Base-by-base conservation (phyloP, 116 monocot genomes). In the Cymodocea nodosa region DNA sequence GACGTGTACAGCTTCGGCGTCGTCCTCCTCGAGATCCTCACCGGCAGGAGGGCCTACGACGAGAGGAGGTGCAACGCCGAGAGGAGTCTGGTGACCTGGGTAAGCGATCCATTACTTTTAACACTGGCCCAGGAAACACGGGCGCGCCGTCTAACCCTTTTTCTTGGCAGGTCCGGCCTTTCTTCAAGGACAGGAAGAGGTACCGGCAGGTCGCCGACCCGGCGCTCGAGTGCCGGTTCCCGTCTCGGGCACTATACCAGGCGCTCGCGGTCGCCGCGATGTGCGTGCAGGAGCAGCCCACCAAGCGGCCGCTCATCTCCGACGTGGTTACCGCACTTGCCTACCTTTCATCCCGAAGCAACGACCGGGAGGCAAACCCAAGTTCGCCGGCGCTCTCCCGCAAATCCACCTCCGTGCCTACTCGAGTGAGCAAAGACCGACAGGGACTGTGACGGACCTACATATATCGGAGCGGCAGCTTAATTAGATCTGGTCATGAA, bases 191-290 rank as follows among this genome's bases (percentile, higher is more conserved):
- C 52, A 63, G 78, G 69, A 83, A 62, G 54, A 83, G 66, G 36
- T 83, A 79, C 17, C 11, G 65, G 12, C 79, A 70, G 56, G 78
- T 79, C 76, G 83, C 79, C 15, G 83, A 83, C 39, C 83, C 83
- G 12, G 16, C 52, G 56, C 73, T 83, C 50, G 54, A 73, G 15
- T 76, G 79, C 0, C 76, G 73, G 59, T 83, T 73, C 48, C 79
- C 83, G 11, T 5, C 50, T 15, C 69, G 79, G 20, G 74, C 76
- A 5, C 51, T 83, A 35, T 83, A 79, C 74, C 83, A 83, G 65
- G 83, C 83, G 23, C 62, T 83, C 2, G 83, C 83, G 37, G 74
- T 83, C 14, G 83, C 83, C 10, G 83, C 83, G 10, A 79, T 83
- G 83, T 83, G 83, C 35, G 73, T 83, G 8, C 79, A 83, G 13